Percentiles rank a stretch among this genome's conserved stretches.
phyloP scores from a whole-genome alignment of 225 moss, liverwort and hornwort species.

The Straminergon stramineum region DNA sequence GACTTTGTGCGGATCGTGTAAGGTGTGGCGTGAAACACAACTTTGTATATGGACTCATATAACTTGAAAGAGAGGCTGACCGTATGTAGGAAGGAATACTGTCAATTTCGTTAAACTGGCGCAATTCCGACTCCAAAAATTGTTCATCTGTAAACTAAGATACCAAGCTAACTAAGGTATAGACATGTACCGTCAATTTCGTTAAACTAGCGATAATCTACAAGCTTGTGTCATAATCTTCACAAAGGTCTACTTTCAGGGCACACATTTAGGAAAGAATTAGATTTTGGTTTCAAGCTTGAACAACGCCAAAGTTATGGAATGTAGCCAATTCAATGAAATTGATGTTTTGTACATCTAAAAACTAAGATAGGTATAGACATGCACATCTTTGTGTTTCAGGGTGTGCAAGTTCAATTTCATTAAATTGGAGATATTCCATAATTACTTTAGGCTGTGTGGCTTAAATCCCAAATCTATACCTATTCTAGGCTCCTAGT shows the following conservation, averaged over 20 bases:
- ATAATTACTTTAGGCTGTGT: fast-evolving
- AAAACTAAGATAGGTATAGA: not conserved
- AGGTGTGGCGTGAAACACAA: not conserved
- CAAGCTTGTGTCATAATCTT: not conserved
- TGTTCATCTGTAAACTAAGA: not conserved
- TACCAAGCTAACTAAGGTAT: too few species aligned
- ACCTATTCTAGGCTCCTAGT: not conserved
- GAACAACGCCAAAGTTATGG: not conserved
- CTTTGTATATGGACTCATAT: not conserved
- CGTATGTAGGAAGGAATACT: not conserved
- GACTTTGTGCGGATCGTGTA: not conserved
- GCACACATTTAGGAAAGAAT: not conserved
- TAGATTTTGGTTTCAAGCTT: not conserved
- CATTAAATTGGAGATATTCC: not conserved
- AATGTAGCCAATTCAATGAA: not conserved
- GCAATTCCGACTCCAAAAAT: not conserved
- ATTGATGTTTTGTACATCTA: not conserved
- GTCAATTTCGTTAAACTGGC: not conserved
- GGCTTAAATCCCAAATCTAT: not conserved
- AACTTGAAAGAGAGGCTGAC: not conserved
- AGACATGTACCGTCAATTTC: not conserved
- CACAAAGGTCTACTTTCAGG: not conserved
- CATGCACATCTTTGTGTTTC: not conserved
- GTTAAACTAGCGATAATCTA: not conserved
- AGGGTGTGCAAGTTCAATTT: not conserved